These are phyloP conservation scores for Selaginella tamariscina DNA, from an alignment of 75 land plant species.

Conservation along the genomic window DNA sequence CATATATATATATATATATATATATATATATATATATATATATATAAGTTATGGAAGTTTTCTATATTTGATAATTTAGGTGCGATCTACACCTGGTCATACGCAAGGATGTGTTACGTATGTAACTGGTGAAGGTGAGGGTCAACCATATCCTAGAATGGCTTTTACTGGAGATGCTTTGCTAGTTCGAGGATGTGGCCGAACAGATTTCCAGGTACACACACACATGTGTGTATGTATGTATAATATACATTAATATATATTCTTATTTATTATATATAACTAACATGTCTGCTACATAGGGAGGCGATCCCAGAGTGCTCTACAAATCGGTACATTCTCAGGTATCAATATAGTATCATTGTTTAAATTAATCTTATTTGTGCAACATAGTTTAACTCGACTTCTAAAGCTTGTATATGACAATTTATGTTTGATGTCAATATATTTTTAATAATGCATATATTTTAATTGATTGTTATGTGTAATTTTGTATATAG, in stretches of 20 bases:
- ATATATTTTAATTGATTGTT: no score
- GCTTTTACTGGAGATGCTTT: slow-evolving; percentile 98
- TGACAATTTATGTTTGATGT: no score
- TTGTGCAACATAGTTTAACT: no score
- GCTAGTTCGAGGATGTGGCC: slow-evolving; percentile 91
- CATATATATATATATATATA: neutral
- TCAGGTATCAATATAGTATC: slow-evolving; percentile 53
- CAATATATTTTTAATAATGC: no score
- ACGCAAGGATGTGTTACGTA: slow-evolving; percentile 92
- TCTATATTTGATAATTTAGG: slow-evolving; percentile 33
- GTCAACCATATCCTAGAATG: slow-evolving; percentile 77
- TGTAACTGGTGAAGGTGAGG: slow-evolving; percentile 83
- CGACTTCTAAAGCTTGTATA: no score
- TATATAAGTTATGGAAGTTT: neutral
- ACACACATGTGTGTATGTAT: no score
- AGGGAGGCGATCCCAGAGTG: slow-evolving; percentile 85
- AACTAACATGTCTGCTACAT: neutral
- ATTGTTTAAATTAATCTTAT: no score
- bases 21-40: neutral
- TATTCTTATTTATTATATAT: neutral
- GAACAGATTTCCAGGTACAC: slow-evolving; percentile 97
- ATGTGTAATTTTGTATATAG: no score
- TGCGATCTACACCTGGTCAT: slow-evolving; percentile 92
- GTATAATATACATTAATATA: no score
- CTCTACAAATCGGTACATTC: slow-evolving; percentile 90